phyloP scores from a whole-genome alignment of 73 alveolate species.

The Breviolum minutum region DNA sequence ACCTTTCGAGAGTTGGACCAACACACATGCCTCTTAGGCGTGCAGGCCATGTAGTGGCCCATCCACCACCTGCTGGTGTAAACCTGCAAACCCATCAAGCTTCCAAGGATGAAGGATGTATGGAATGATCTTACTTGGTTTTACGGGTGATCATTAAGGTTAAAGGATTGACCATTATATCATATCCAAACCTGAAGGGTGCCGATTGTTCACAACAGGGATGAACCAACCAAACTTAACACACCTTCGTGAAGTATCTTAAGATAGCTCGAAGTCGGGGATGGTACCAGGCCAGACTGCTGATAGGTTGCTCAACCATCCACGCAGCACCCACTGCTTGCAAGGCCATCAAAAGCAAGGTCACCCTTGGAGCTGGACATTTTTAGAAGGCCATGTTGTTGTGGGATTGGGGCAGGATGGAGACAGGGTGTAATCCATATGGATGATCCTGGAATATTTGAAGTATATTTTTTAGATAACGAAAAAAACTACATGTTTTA shows the following conservation, averaged over 20 bases:
- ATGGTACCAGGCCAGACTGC: slow-evolving; percentile 2
- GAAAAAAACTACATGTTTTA: neutral
- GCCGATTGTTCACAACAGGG: too few species aligned
- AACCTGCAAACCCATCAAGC: too few species aligned
- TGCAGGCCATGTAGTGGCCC: neutral
- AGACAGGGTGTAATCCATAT: neutral
- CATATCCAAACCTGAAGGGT: too few species aligned
- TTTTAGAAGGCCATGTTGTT: neutral
- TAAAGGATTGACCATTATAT: too few species aligned
- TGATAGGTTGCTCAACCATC: slow-evolving; percentile 7
- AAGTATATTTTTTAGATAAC: too few species aligned
- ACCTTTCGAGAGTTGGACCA: neutral
- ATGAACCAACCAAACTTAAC: neutral
- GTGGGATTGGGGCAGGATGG: too few species aligned
- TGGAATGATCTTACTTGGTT: too few species aligned
- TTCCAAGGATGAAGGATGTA: too few species aligned
- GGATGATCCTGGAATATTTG: neutral
- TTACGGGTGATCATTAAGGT: too few species aligned
- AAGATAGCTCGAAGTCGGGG: neutral
- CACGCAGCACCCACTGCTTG: slow-evolving; percentile 15
- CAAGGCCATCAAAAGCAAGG: neutral
- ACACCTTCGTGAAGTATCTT: neutral
- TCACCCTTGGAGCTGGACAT: slow-evolving; percentile 16
- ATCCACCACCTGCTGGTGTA: neutral
- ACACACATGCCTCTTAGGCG: neutral